Evolutionary conservation across 2,329 filamentous ascomycete species (phyloP), one percentile per base, ranked within the genome.

Genomic region (Aureobasidium sp.): DNA sequence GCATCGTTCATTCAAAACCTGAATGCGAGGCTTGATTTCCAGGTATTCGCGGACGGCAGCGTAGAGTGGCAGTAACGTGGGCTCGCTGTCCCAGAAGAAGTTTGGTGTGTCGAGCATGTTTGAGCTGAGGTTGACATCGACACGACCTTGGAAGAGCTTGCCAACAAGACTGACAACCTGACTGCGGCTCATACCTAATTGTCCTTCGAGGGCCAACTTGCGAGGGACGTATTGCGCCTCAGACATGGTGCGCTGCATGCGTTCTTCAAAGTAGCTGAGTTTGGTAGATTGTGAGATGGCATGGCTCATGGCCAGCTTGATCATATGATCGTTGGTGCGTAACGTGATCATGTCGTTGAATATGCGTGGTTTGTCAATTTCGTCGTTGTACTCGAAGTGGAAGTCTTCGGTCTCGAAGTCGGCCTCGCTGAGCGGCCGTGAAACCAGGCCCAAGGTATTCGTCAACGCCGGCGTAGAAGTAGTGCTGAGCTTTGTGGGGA

Each of bases 291-390:
- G 94, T 0, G 91, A 91, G 68, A 99, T 97, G 40, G 92, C 94
- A 72, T 99, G 94, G 73, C 90, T 95, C 78, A 99, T 99, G 37
- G 93, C 91, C 17, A 99, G 81, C 76, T 97, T 97, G 72, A 97
- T 96, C 93, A 99, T 97, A 76, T 99, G 94, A 76, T 99, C 94
- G 42, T 90, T 87, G 64, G 91, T 95, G 65, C 95, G 83, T 48
- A 99, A 79, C 0, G 94, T 99, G 69, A 99, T 97, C 94, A 99
- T 99, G 74, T 99, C 94, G 76, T 99, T 97, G 78, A 95, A 99
- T 33, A 99, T 89, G 62, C 94, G 85, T 5, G 94, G 94, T 54
- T 92, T 85, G 65, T 91, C 88, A 37, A 94, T 91, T 62, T 90
- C 83, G 0, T 85, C 83, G 69, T 90, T 96, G 78, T 99, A 99